phyloP scores from a whole-genome alignment of 2,329 filamentous ascomycete species.

The Zymoseptoria passerinii region DNA sequence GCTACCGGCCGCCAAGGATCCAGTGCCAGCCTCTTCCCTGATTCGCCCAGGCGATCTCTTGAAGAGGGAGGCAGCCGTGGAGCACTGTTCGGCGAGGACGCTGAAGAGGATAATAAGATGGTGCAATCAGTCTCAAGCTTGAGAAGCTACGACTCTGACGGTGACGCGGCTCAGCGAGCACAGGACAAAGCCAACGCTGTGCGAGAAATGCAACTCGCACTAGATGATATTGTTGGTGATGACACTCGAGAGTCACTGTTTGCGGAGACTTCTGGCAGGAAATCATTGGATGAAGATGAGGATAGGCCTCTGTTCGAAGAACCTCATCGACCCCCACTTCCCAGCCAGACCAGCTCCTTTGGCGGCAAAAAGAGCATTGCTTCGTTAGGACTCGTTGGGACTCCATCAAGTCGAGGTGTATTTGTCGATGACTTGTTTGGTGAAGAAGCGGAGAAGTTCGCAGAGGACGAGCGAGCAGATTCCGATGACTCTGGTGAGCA shows the following conservation, averaged over 20 bases:
- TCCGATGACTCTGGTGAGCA: constrained; percentile 52
- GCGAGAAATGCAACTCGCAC: constrained; percentile 82
- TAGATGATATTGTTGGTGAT: constrained; percentile 87
- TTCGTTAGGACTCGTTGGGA: constrained; percentile 82
- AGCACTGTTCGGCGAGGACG: constrained; percentile 65
- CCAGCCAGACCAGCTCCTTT: constrained; percentile 5
- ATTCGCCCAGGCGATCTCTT: constrained; percentile 53
- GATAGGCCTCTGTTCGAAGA: constrained; percentile 13
- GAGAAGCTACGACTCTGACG: constrained; percentile 69
- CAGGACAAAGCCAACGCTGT: constrained; percentile 71
- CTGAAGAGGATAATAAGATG: constrained; percentile 64
- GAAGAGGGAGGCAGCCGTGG: constrained; percentile 51
- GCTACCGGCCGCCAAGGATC: constrained; percentile 21
- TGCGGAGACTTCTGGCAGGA: constrained; percentile 46
- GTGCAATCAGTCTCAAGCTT: constrained; percentile 71
- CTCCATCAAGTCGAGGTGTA: constrained; percentile 78
- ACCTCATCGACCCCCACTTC: constrained; percentile 6
- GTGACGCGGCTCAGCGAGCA: constrained; percentile 43
- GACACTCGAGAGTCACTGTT: constrained; percentile 60
- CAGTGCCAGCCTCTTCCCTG: constrained; percentile 10
- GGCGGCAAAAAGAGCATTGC: constrained; percentile 77
- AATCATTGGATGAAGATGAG: constrained; percentile 40
- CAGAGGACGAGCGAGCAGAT: constrained; percentile 79
- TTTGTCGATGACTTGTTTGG: constrained; percentile 93
- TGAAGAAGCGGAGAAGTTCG: constrained; percentile 74